Percentiles rank a stretch among this genome's conserved stretches.
Conservation (phyloP, 2,329 filamentous ascomycete genomes). For the Ophiostoma piceae region DNA sequence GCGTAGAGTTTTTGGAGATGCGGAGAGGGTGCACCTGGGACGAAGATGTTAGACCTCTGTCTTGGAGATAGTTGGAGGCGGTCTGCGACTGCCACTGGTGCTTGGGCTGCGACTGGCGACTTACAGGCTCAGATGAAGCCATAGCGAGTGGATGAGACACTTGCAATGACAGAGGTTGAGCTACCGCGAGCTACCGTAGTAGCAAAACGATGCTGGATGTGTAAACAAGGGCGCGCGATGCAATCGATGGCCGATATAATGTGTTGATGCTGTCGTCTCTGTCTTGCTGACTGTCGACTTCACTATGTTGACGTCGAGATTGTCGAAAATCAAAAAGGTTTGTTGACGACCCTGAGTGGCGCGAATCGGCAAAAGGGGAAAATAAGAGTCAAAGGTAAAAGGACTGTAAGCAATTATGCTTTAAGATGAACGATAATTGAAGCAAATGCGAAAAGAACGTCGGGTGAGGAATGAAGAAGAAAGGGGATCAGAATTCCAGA, state of each 20-base stretch:
- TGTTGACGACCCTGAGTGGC: conserved; percentile 13
- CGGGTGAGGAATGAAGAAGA: conserved; percentile 23
- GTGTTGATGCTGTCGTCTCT: neutral
- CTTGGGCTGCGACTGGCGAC: conserved; percentile 2
- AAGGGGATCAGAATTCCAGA: conserved; percentile 23
- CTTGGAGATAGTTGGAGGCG: no score
- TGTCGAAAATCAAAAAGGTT: neutral
- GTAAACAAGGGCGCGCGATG: conserved; percentile 4
- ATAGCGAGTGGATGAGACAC: conserved; percentile 17
- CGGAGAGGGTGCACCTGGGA: conserved; percentile 68
- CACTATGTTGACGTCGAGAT: neutral
- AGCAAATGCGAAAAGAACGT: conserved; percentile 17
- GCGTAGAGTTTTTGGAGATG: conserved; percentile 62
- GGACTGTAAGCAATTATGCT: conserved; percentile 22
- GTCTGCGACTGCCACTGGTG: neutral
- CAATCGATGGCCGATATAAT: neutral
- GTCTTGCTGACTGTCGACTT: neutral
- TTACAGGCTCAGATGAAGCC: conserved; percentile 28
- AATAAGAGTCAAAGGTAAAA: neutral
- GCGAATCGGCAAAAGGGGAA: neutral
- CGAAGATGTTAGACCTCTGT: conserved; percentile 4
- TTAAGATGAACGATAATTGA: conserved; percentile 24
- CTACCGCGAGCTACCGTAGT: conserved; percentile 12
- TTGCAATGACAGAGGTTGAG: neutral
- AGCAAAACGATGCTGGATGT: conserved; percentile 12